Base-by-base conservation (phyloP, 2,329 filamentous ascomycete genomes). In the Cyphellophora europaea region DNA sequence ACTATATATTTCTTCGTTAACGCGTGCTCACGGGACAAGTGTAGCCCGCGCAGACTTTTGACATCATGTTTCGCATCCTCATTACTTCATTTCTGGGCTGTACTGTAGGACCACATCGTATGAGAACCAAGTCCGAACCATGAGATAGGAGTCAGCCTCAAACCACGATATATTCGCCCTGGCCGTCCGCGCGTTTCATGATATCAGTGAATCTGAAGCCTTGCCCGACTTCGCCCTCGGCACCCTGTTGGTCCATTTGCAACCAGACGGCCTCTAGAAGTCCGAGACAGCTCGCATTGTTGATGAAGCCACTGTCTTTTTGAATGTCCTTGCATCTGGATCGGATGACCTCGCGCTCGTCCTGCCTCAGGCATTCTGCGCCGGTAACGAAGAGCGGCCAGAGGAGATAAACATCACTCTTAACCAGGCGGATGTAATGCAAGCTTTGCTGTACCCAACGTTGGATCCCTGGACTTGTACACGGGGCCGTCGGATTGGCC, bases 301-400 rank as follows among this genome's bases (percentile, higher is more conserved):
- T 95, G 68, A 87, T 84, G 61, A 95, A 95, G 1, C 88, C 88
- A 35, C 82, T 89, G 46, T 89, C 82, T 18, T 77, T 74, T 68
- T 89, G 87, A 46, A 95, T 89, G 53, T 89, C 86, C 29, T 79
- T 71, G 61, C 86, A 93, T 49, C 87, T 80, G 46, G 76, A 71
- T 35, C 87, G 77, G 34, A 95, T 81, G 39, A 88, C 75, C 38
- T 75, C 74, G 44, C 88, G 82, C 52, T 94, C 83, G 33, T 78
- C 66, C 50, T 83, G 77, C 46, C 85, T 81, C 43, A 91, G 80
- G 50, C 86, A 93, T 62, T 95, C 89, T 14, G 84, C 87, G 13
- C 88, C 88, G 1, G 82, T 79, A 34, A 95, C 81, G 55, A 95
- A 94, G 3, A 95, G 71, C 3, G 89, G 88, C 89, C 88, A 95